Conservation (phyloP, 371 early-diverging fungal species). For the Sporodiniella umbellata region DNA sequence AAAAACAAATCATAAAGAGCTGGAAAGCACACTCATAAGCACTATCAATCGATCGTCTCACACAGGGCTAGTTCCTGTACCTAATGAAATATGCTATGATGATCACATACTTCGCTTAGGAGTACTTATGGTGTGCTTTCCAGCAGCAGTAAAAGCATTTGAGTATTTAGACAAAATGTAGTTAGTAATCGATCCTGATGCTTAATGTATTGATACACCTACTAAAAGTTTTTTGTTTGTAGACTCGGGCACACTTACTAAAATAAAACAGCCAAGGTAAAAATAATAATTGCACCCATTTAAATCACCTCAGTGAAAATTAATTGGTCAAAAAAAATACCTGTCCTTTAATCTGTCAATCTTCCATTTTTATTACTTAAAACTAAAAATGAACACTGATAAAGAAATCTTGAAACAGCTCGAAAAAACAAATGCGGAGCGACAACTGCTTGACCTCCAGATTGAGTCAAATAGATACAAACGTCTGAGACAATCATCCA, state of each 20-base stretch:
- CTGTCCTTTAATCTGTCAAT: background rate
- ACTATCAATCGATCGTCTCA: conserved; percentile 5
- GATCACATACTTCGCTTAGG: conserved; percentile 10
- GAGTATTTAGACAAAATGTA: conserved; percentile 5
- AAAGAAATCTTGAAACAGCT: conserved; percentile 7
- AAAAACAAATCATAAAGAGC: background rate
- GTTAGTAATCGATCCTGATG: conserved; percentile 8
- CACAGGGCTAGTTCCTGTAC: conserved; percentile 14
- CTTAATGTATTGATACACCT: background rate
- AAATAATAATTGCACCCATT: background rate
- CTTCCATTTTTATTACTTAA: background rate
- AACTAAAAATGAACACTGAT: conserved; percentile 6
- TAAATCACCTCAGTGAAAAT: no score
- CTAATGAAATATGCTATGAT: conserved; percentile 13
- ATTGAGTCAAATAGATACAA: background rate
- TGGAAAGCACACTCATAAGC: background rate
- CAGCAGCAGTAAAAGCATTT: conserved; percentile 8
- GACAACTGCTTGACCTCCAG: conserved; percentile 4
- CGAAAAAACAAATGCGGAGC: conserved; percentile 5
- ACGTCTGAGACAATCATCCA: background rate
- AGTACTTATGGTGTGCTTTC: conserved; percentile 9
- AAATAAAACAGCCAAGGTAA: background rate
- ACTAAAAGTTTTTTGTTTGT: background rate
- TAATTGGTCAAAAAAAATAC: background rate
- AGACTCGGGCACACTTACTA: background rate